A percentile compares a stretch with the other conserved stretches of the same genome.
Evolutionary conservation across 768 basidiomycete species (phyloP).

Genomic region (Saitozyma sp.): DNA sequence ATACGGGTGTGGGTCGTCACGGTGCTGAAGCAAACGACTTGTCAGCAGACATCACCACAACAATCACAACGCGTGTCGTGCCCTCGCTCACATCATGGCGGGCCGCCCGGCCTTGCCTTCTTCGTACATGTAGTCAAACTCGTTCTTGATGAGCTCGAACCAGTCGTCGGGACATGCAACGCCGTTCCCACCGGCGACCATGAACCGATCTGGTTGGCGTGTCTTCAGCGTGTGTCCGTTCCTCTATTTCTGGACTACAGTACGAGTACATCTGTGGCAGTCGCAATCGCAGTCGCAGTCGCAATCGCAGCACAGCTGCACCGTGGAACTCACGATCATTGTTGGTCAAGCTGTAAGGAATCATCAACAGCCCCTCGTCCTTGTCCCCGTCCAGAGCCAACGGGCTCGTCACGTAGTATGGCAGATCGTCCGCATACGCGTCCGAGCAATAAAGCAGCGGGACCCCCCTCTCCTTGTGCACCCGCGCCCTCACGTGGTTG

Average conservation of each 20-base stretch:
- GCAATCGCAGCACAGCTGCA: too few species aligned
- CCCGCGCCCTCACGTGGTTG: constrained; percentile 23
- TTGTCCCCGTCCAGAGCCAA: constrained; percentile 21
- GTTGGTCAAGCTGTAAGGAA: constrained; percentile 29
- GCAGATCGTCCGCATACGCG: constrained; percentile 28
- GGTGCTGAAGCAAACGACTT: constrained; percentile 11
- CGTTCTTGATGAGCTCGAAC: constrained; percentile 25
- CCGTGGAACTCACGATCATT: constrained; percentile 16
- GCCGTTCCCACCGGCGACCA: constrained; percentile 27
- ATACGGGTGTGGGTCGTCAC: constrained; percentile 41
- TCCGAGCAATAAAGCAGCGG: constrained; percentile 38
- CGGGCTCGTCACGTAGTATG: constrained; percentile 31
- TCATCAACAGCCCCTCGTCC: constrained; percentile 38
- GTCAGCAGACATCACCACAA: background rate
- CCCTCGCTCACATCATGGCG: constrained; percentile 32
- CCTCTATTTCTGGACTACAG: too few species aligned
- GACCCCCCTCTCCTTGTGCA: constrained; percentile 33
- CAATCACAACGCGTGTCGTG: background rate
- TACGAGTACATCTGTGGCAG: too few species aligned
- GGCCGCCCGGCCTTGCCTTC: constrained; percentile 34
- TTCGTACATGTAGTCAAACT: constrained; percentile 34
- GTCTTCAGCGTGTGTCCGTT: too few species aligned
- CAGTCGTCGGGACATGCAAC: constrained; percentile 25
- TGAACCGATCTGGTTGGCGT: background rate
- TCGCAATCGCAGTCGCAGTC: too few species aligned